Base-by-base conservation (phyloP, 2,329 filamentous ascomycete species). In the Fusarium gaditjirri region DNA sequence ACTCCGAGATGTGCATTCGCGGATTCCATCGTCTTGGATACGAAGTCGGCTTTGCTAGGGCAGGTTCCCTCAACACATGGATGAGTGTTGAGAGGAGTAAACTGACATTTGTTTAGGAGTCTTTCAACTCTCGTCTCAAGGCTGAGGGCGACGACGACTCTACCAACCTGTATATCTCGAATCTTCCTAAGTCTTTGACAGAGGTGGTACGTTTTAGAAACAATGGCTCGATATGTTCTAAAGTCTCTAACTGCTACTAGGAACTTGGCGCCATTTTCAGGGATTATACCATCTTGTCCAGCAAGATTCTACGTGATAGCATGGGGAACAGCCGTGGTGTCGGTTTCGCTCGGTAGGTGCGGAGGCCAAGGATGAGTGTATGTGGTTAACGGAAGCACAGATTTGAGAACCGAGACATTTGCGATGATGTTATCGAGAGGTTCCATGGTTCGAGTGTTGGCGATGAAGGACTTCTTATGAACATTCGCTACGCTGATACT, bases 111-210 rank as follows among this genome's bases (percentile, higher is more conserved):
- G 11, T 27, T 16, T 65, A 97, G 93, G 96, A 98, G 86, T 98
- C 95, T 25, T 98, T 98, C 85, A 99, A 99, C 83, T 95, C 95
- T 75, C 94, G 97, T 76, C 92, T 99, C 77, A 98, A 99, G 87
- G 95, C 96, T 49, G 93, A 98, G 78, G 93, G 95, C 61, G 95
- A 99, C 78, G 93, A 93, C 57, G 79, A 83, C 44, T 98, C 97
- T 50, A 98, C 96, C 73, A 99, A 99, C 80, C 89, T 99, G 71
- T 99, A 99, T 83, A 95, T 98, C 71, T 99, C 97, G 33, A 99
- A 98, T 83, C 89, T 99, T 47, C 96, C 96, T 39, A 95, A 95
- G 83, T 90, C 91, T 71, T 91, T 97, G 87, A 97, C 93, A 57
- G 97, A 99, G 85, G 91, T 94, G 76, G 94, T 95, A 82, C 80